Conservation (phyloP, 768 basidiomycete species). For the Hygrophoropsis aurantiaca region DNA sequence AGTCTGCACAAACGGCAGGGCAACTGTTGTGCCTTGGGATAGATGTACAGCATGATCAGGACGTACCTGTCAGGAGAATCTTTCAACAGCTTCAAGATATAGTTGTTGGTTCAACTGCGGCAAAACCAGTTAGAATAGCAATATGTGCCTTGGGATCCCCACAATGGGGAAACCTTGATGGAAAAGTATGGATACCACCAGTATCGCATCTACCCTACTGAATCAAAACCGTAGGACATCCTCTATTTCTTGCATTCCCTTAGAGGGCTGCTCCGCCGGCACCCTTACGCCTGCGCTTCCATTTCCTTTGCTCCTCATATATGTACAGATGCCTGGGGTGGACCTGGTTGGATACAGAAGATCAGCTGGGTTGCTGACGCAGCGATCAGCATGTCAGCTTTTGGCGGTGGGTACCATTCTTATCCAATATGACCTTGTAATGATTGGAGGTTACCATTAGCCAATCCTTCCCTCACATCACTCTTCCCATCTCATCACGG, state of each 20-base stretch:
- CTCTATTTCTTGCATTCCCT: conserved; percentile 72
- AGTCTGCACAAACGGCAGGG: conserved; percentile 39
- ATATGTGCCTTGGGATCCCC: conserved; percentile 62
- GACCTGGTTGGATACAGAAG: conserved; percentile 71
- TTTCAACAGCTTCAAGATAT: conserved; percentile 30
- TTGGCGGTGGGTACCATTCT: conserved; percentile 59
- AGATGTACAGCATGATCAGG: conserved; percentile 12
- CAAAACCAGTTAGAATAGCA: conserved; percentile 54
- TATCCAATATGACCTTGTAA: conserved; percentile 2
- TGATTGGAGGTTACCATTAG: conserved; percentile 37
- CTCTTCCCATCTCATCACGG: conserved; percentile 88
- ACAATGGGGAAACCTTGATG: conserved; percentile 64
- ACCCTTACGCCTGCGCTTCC: conserved; percentile 64
- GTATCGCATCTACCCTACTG: conserved; percentile 1
- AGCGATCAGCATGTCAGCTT: conserved; percentile 70
- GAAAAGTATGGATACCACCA: conserved; percentile 43
- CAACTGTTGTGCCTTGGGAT: conserved; percentile 36
- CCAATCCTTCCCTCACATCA: conserved; percentile 69
- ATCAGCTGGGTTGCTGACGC: conserved; percentile 80
- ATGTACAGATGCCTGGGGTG: conserved; percentile 58
- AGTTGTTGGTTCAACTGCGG: conserved; percentile 27
- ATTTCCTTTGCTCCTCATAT: conserved; percentile 65
- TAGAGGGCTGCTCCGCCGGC: conserved; percentile 54
- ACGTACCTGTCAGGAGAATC: conserved; percentile 17
- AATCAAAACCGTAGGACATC: conserved; percentile 50